Evolutionary conservation across 2,329 filamentous ascomycete species (phyloP).

Genomic region (Diaporthe ampelina): DNA sequence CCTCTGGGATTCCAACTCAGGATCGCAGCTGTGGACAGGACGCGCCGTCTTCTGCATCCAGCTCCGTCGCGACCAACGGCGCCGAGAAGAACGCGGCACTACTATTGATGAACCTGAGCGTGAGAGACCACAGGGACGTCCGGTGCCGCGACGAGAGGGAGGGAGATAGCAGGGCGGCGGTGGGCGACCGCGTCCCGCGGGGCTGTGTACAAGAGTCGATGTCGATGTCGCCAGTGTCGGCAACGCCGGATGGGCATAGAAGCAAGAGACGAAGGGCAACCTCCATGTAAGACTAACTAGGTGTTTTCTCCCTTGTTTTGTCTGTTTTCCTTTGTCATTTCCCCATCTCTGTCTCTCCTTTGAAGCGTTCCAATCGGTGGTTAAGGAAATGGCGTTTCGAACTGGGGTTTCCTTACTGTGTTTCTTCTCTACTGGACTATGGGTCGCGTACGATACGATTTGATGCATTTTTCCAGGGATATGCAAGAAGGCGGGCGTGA

Average conservation of each 20-base stretch:
- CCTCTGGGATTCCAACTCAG: not conserved
- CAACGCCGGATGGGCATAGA: constrained; percentile 44
- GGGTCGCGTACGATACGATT: not conserved
- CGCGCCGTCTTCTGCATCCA: not conserved
- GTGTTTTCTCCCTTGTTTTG: not conserved
- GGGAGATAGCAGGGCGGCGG: constrained; percentile 31
- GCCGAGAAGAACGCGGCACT: constrained; percentile 62
- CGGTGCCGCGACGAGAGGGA: constrained; percentile 17
- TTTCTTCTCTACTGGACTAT: not conserved
- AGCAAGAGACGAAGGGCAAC: constrained; percentile 58
- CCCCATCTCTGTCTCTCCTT: not conserved
- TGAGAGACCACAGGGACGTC: constrained; percentile 50
- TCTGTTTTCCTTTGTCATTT: not conserved
- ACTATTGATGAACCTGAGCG: constrained; percentile 62
- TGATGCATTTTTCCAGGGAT: constrained; percentile 24
- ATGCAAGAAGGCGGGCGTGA: not conserved
- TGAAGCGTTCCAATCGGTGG: constrained; percentile 3
- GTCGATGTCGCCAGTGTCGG: constrained; percentile 42
- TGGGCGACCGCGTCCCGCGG: constrained; percentile 37
- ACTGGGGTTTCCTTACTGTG: not conserved
- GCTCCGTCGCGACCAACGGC: constrained; percentile 44
- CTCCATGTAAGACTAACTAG: constrained; percentile 50
- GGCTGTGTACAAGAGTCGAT: constrained; percentile 41
- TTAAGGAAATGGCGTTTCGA: constrained; percentile 29
- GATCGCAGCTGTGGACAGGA: not conserved